Percentiles rank a stretch among this genome's conserved stretches.
These are phyloP conservation scores for Lenwebbia sp. DNA, from an alignment of 345 rosid species.

Conservation along the genomic window DNA sequence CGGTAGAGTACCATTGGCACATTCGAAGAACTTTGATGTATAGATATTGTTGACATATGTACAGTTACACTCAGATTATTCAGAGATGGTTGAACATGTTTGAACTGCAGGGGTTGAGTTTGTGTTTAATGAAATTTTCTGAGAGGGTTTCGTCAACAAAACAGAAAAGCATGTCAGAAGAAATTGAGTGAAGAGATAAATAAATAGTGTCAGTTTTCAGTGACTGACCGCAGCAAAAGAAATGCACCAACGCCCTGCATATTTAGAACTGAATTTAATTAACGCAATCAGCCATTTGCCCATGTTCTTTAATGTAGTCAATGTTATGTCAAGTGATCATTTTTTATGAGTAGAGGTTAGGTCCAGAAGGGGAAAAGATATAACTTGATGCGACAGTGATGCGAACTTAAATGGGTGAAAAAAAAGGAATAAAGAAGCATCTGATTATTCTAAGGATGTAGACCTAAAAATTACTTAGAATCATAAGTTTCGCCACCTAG, in stretches of 20 bases:
- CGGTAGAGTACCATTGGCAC: neutral
- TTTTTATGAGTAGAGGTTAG: neutral
- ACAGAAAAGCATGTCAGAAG: neutral
- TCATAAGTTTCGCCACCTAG: neutral
- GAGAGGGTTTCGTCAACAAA: neutral
- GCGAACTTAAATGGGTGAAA: neutral
- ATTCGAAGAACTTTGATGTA: neutral
- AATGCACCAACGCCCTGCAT: neutral
- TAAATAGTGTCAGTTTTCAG: neutral
- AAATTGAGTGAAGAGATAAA: neutral
- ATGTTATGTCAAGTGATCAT: neutral
- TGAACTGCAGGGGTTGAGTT: neutral
- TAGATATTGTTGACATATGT: neutral
- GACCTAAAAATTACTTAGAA: neutral
- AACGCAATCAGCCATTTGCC: neutral
- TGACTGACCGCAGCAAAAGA: neutral
- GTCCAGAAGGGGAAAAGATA: neutral
- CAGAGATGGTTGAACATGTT: neutral
- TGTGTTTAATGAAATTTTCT: neutral
- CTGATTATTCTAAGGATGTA: neutral
- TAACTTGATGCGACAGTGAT: neutral
- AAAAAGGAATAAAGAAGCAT: neutral
- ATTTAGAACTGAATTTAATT: neutral
- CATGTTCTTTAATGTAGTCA: neutral
- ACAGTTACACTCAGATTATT: neutral